Conservation (phyloP, 805 yeast genomes). For the Debaryomyces tyrocola region DNA sequence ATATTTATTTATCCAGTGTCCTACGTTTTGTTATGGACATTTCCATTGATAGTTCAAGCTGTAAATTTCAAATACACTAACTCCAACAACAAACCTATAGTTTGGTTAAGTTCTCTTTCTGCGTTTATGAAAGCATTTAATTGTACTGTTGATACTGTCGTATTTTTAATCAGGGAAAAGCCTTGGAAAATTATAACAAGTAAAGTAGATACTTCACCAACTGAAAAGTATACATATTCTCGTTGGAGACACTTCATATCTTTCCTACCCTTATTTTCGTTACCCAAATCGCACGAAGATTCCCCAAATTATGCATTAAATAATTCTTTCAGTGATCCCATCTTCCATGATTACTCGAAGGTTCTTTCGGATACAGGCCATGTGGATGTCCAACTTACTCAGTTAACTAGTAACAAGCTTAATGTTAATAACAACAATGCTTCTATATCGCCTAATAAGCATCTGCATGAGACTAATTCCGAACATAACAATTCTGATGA, state of each 20-base stretch:
- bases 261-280: background rate
- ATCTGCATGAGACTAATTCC: too few species aligned
- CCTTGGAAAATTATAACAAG: constrained; percentile 1
- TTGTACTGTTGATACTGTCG: constrained; percentile 4
- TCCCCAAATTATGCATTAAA: too few species aligned
- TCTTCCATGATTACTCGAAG: too few species aligned
- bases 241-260: constrained; percentile 1
- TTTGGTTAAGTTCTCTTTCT: constrained; percentile 1
- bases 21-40: constrained; percentile 3
- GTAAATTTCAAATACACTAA: background rate
- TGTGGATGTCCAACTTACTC: too few species aligned
- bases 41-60: constrained; percentile 1
- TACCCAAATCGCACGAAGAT: too few species aligned
- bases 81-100: background rate
- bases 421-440: too few species aligned
- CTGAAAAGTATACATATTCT: background rate
- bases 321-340: too few species aligned
- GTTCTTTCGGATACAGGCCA: too few species aligned
- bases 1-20: constrained; percentile 4
- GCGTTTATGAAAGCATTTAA: constrained; percentile 6
- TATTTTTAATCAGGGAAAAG: constrained; percentile 1
- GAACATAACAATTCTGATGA: too few species aligned
- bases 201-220: background rate
- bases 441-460: too few species aligned
- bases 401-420: too few species aligned